Conservation (phyloP, 78 protist genomes). For the Dictyostelium citrinum region DNA sequence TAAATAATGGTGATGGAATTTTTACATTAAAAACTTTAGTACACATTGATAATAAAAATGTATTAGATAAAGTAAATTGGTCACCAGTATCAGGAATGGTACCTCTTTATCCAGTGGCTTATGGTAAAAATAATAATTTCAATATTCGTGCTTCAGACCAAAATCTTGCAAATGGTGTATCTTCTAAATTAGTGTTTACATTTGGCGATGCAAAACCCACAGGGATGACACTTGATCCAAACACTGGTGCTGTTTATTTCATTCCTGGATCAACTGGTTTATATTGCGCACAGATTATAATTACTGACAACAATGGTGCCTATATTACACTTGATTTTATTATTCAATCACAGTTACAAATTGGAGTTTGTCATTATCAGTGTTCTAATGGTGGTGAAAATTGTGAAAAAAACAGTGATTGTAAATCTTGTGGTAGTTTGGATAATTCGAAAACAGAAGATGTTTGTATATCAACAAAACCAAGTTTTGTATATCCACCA, state of each 20-base stretch:
- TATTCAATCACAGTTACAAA: not conserved
- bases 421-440: not conserved
- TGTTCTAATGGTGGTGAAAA: not conserved
- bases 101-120: not conserved
- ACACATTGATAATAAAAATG: not conserved
- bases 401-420: not conserved
- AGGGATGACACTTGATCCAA: not conserved
- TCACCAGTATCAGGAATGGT: not conserved
- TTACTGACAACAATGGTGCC: not conserved
- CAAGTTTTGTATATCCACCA: not conserved
- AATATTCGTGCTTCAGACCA: not conserved
- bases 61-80: not conserved
- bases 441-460: not conserved
- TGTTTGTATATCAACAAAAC: not conserved
- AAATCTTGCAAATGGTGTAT: not conserved
- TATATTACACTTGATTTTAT: not conserved
- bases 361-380: not conserved
- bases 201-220: not conserved
- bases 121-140: not conserved
- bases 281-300: not conserved
- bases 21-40: not conserved
- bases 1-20: not conserved
- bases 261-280: not conserved
- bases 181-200: not conserved
- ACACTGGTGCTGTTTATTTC: not conserved